phyloP scores from a whole-genome alignment of 2,329 filamentous ascomycete genomes.

The Ophiosphaerella korrae region DNA sequence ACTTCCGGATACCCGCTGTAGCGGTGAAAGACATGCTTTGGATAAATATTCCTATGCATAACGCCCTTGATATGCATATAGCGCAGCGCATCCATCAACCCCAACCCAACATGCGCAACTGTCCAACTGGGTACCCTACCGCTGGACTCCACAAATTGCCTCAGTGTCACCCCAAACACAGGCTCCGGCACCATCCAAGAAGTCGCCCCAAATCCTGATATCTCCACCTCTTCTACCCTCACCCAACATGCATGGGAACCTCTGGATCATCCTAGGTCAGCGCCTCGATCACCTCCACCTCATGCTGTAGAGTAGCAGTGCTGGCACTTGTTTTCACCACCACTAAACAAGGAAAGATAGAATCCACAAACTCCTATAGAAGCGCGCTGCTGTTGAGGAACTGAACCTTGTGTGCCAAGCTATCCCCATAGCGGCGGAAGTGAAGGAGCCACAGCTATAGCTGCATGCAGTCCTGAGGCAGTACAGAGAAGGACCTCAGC shows the following conservation, averaged over 20 bases:
- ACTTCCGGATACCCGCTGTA: conserved; percentile 20
- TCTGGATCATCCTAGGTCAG: not conserved
- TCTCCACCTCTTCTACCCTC: conserved; percentile 1
- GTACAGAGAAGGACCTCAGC: too few relatives aligned
- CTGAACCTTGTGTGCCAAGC: too few relatives aligned
- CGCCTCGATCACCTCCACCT: too few relatives aligned
- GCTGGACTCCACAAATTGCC: not conserved
- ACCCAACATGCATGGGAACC: not conserved
- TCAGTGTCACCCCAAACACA: conserved; percentile 14
- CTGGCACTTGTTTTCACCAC: too few relatives aligned
- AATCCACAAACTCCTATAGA: too few relatives aligned
- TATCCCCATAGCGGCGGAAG: too few relatives aligned
- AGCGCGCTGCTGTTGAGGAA: too few relatives aligned
- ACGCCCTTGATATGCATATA: conserved; percentile 10
- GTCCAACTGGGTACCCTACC: conserved; percentile 11
- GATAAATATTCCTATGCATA: conserved; percentile 10
- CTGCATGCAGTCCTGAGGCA: too few relatives aligned
- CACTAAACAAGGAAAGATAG: too few relatives aligned
- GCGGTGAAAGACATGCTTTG: conserved; percentile 2
- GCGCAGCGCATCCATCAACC: conserved; percentile 7
- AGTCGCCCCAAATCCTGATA: not conserved
- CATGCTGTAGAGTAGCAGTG: too few relatives aligned
- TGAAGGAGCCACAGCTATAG: too few relatives aligned
- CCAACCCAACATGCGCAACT: conserved; percentile 17
- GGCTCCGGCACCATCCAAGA: conserved; percentile 14